Evolutionary conservation across 768 basidiomycete genomes (phyloP), one percentile per base, ranked within the genome.

Genomic region (Russula sp.): DNA sequence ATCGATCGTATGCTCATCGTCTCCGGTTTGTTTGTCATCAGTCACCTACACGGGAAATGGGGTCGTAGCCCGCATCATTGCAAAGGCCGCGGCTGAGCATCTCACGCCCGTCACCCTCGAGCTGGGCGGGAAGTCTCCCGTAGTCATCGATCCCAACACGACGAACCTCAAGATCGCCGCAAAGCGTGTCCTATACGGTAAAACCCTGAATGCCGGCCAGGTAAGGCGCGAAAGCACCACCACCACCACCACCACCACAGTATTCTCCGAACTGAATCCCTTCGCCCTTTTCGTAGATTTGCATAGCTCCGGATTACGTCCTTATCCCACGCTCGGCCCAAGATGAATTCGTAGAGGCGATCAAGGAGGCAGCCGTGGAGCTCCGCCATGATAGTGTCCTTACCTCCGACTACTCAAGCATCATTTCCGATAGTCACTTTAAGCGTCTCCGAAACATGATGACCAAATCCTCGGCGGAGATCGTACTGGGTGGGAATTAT

Each of bases 131-230:
- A 83, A 82, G 73, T 77, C 75, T 38, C 79, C 81, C 3, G 81
- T 79, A 2, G 57, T 75, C 58, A 63, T 86, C 46, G 79, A 79
- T 57, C 62, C 77, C 8, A 74, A 75, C 26, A 74, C 72, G 66
- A 77, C 79, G 48, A 76, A 84, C 69, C 67, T 85, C 67, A 73
- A 78, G 6, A 64, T 86, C 36, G 81, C 84, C 0, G 89, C 88
- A 3, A 83, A 81, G 69, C 81, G 89, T 9, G 79, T 88, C 38
- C 73, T 89, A 30, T 87, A 83, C 81, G 88, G 84, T 1, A 90
- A 90, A 73, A 75, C 76, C 10, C 77, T 75, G 62, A 90, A 90
- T 66, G 78, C 83, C 2, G 89, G 89, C 10, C 88, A 89, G 79
- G 83, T 78, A 50, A 59, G 72, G 72, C 7, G 1, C 24, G 24